phyloP scores from a whole-genome alignment of 306 rosid genomes.

The Pyrus communis region DNA sequence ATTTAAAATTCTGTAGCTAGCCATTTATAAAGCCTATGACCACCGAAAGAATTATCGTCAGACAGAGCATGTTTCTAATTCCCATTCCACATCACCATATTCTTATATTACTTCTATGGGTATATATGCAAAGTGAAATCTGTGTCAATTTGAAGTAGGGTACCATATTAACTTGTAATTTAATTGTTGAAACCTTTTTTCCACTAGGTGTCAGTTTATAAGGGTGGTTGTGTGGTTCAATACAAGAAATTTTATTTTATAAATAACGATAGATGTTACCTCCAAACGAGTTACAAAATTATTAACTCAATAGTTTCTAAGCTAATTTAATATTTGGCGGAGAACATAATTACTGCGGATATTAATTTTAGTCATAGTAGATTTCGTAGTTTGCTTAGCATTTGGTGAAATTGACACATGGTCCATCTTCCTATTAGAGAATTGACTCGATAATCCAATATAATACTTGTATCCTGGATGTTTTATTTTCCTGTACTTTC shows the following conservation, averaged over 20 bases:
- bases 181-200: background rate
- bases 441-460: slow-evolving; percentile 10
- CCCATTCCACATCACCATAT: background rate
- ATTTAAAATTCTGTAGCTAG: background rate
- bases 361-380: background rate
- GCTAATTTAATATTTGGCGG: background rate
- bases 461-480: slow-evolving; percentile 4
- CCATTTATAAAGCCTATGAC: background rate
- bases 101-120: background rate
- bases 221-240: too few species aligned
- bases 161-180: background rate
- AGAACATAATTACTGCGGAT: background rate
- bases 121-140: background rate
- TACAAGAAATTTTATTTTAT: too few species aligned
- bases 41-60: background rate
- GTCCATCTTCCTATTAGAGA: slow-evolving; percentile 16
- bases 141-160: background rate
- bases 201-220: background rate
- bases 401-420: background rate
- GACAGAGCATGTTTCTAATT: background rate
- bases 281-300: too few species aligned
- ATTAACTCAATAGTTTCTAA: background rate
- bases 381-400: background rate
- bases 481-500: slow-evolving; percentile 36
- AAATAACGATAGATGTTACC: too few species aligned